Evolutionary conservation across 2,329 filamentous ascomycete genomes (phyloP).

Genomic region (Talaromyces marneffei): DNA sequence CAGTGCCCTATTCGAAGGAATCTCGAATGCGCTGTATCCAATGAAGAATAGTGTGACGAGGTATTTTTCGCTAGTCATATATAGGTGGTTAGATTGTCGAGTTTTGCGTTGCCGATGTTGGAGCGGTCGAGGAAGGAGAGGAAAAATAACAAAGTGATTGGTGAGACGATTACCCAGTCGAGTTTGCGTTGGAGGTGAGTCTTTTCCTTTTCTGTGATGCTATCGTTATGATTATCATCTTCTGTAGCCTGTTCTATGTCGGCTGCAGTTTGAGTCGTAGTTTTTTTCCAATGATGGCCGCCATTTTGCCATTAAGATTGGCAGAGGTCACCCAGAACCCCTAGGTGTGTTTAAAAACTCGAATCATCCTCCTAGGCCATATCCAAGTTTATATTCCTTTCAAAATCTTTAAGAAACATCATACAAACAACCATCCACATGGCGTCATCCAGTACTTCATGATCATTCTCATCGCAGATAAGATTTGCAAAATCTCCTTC

Average conservation of each 20-base stretch:
- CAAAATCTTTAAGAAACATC: neutral
- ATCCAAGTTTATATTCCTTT: neutral
- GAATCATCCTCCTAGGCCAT: neutral
- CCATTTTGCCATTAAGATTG: neutral
- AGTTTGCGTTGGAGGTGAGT: slow-evolving; percentile 37
- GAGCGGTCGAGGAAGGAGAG: slow-evolving; percentile 41
- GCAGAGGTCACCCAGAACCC: neutral
- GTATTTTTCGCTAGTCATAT: slow-evolving; percentile 59
- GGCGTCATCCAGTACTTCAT: neutral
- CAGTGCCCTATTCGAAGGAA: slow-evolving; percentile 26
- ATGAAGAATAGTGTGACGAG: slow-evolving; percentile 55
- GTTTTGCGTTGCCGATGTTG: slow-evolving; percentile 58
- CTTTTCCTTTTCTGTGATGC: neutral
- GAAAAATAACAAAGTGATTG: slow-evolving; percentile 41
- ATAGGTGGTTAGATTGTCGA: slow-evolving; percentile 60
- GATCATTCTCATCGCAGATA: neutral
- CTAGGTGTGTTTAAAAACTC: neutral
- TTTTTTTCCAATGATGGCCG: neutral
- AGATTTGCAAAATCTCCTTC: neutral
- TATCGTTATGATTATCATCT: neutral
- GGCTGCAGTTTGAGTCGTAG: neutral
- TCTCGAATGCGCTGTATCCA: slow-evolving; percentile 25
- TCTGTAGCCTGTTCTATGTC: neutral
- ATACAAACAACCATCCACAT: neutral
- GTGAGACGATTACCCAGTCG: slow-evolving; percentile 40